Evolutionary conservation across 1,284 basidiomycete genomes (phyloP), one percentile per base, ranked within the genome.

Genomic region (Lentinula novae-zelandiae): DNA sequence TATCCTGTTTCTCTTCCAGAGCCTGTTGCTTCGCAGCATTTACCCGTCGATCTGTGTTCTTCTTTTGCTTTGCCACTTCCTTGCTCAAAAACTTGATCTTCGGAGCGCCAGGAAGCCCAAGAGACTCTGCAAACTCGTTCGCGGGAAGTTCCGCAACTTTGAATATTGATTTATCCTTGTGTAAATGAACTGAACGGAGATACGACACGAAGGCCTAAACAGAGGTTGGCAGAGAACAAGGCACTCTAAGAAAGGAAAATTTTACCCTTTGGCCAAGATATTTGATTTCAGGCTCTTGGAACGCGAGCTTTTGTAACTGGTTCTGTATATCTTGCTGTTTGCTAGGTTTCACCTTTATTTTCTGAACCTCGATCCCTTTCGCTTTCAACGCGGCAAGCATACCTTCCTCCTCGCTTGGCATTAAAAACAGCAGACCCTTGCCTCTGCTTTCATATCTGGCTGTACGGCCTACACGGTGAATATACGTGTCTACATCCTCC

Each of bases 401-500:
- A 0, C 95, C 96, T 68, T 92, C 86, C 75, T 98, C 94, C 73
- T 99, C 96, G 69, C 89, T 95, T 1, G 96, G 96, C 66, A 90
- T 76, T 12, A 98, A 75, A 59, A 99, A 81, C 63, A 97, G 75
- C 57, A 99, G 74, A 0, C 87, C 90, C 71, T 95, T 95, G 1
- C 97, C 97, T 44, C 90, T 89, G 64, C 89, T 90, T 69, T 96
- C 89, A 72, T 98, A 98, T 53, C 96, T 82, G 40, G 96, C 97
- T 8, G 96, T 99, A 57, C 96, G 82, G 1, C 96, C 96, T 1
- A 99, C 96, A 27, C 96, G 88, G 73, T 99, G 96, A 53, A 99
- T 95, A 73, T 99, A 99, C 10, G 95, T 98, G 63, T 97, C 96
- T n/a, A 90, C 93, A 70, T 98, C 96, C 75, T 99, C 96, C 0